Evolutionary conservation across 306 rosid species (phyloP).

Genomic region (Gillenia trifoliata): DNA sequence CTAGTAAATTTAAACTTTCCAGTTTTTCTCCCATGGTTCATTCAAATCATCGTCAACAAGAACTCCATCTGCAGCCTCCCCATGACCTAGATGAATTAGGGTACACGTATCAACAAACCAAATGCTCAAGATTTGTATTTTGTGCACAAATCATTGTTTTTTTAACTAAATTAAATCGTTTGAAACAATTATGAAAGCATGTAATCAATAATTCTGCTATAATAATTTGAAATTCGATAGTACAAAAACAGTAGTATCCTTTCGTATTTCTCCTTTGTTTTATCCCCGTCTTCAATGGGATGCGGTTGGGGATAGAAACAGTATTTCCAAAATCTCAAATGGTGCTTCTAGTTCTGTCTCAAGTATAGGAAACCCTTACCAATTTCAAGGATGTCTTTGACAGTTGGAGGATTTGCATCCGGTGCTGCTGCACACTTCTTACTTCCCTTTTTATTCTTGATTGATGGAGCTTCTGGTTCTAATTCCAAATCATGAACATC

Average conservation of each 20-base stretch:
- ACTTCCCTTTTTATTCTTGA: not conserved
- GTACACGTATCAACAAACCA: not conserved
- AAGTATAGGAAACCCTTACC: conserved; percentile 16
- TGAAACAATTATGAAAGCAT: not conserved
- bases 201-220: not conserved
- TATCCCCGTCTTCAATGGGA: not conserved
- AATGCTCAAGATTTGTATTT: not conserved
- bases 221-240: not conserved
- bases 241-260: not conserved
- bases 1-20: conserved; percentile 47
- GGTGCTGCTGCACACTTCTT: not conserved
- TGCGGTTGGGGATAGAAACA: not conserved
- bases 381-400: conserved; percentile 3
- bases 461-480: not conserved
- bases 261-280: not conserved
- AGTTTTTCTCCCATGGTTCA: conserved; percentile 87
- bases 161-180: not conserved
- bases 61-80: conserved; percentile 43
- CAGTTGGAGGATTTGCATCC: not conserved
- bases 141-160: not conserved
- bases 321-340: not conserved
- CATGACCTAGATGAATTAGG: conserved; percentile 22
- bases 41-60: conserved; percentile 43
- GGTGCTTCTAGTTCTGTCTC: not conserved
- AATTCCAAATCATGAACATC: conserved; percentile 2